These are phyloP conservation scores for Oryza meyeriana DNA, from an alignment of 176 grass and related monocot species.

Conservation along the genomic window DNA sequence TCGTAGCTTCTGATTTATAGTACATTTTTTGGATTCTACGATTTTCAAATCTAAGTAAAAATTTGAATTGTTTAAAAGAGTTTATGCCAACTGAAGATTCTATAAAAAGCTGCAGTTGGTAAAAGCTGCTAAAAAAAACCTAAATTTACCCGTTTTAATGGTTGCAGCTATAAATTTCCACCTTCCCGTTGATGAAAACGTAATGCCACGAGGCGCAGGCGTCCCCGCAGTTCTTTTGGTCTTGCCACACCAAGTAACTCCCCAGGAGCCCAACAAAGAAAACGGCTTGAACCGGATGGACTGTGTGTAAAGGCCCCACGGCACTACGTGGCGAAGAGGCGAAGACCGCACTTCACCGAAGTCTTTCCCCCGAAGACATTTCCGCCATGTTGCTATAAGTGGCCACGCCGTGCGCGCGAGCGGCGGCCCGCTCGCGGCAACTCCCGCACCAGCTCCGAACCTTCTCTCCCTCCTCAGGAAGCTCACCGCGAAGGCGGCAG, in stretches of 20 bases:
- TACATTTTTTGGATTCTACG: too few species aligned
- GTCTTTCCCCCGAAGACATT: slow-evolving; percentile 24
- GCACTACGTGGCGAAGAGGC: slow-evolving; percentile 44
- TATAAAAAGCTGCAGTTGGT: too few species aligned
- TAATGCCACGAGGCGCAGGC: too few species aligned
- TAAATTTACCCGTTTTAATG: too few species aligned
- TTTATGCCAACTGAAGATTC: too few species aligned
- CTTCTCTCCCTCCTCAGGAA: slow-evolving; percentile 50
- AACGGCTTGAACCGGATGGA: slow-evolving; percentile 24
- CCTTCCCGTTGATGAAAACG: too few species aligned
- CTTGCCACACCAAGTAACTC: background rate
- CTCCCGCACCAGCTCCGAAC: slow-evolving; percentile 49
- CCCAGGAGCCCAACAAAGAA: background rate
- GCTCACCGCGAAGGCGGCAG: slow-evolving; percentile 46
- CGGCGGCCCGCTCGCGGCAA: slow-evolving; percentile 27
- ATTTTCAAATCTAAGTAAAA: too few species aligned
- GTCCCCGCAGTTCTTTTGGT: background rate
- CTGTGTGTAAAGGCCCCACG: background rate
- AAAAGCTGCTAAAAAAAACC: too few species aligned
- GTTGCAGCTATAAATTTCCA: too few species aligned
- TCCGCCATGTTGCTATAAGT: slow-evolving; percentile 15
- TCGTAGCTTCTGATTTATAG: too few species aligned
- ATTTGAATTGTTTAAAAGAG: too few species aligned
- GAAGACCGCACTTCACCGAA: slow-evolving; percentile 12
- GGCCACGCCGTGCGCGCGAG: background rate